Conservation (phyloP, 805 yeast genomes). For the Ogataea pini region DNA sequence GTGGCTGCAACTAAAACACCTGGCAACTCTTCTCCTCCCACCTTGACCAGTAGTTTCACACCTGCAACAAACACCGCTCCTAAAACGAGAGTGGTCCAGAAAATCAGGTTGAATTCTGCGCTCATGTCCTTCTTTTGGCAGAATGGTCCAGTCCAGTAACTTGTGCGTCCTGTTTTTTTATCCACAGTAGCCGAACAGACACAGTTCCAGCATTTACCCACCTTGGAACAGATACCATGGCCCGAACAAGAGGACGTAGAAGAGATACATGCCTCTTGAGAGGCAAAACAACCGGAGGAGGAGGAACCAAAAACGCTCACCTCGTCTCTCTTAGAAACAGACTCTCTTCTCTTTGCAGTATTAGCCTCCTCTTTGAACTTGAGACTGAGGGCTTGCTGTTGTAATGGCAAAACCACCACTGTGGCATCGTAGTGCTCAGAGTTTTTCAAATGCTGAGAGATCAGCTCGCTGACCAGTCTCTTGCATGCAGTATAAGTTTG, state of each 20-base stretch:
- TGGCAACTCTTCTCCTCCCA: constrained; percentile 66
- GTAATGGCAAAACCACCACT: constrained; percentile 36
- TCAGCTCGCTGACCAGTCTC: constrained; percentile 36
- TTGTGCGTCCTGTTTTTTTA: constrained; percentile 45
- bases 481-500: constrained; percentile 43
- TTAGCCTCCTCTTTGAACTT: constrained; percentile 16
- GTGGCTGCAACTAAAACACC: constrained; percentile 68
- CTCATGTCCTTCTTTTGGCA: constrained; percentile 72
- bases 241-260: constrained; percentile 50
- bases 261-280: constrained; percentile 49
- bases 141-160: constrained; percentile 56
- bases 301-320: constrained; percentile 13
- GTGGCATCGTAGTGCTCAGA: constrained; percentile 27
- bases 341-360: constrained; percentile 1
- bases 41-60: constrained; percentile 49
- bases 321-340: constrained; percentile 26
- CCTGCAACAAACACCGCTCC: constrained; percentile 49
- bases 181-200: constrained; percentile 47
- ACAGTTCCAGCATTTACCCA: constrained; percentile 51
- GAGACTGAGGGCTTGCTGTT: constrained; percentile 26
- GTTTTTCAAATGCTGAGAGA: constrained; percentile 23
- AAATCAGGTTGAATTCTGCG: constrained; percentile 62
- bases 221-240: constrained; percentile 53
- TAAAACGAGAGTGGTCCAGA: constrained; percentile 63
- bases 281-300: constrained; percentile 36